Evolutionary conservation across 192 early-diverging fungal species (phyloP).

Genomic region (Geranomyces variabilis): DNA sequence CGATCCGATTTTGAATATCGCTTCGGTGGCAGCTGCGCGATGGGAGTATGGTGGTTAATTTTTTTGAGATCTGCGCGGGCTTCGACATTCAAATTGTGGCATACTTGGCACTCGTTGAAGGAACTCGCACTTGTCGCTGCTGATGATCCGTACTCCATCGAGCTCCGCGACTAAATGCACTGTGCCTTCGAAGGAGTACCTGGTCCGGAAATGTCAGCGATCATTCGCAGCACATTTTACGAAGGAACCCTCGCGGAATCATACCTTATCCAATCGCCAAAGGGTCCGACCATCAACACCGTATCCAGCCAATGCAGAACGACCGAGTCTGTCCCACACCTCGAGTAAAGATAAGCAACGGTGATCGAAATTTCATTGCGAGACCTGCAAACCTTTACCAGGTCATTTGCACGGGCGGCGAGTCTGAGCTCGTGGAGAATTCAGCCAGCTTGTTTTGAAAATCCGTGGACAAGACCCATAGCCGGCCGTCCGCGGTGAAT

Average conservation of each 20-base stretch:
- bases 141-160: slow-evolving; percentile 91
- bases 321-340: slow-evolving; percentile 97
- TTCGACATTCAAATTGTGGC: neutral
- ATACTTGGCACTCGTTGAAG: slow-evolving; percentile 84
- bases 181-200: slow-evolving; percentile 68
- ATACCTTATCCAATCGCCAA: slow-evolving; percentile 85
- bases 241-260: slow-evolving; percentile 9
- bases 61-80: too few species aligned
- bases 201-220: neutral
- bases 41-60: neutral
- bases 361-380: neutral
- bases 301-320: slow-evolving; percentile 82
- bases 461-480: slow-evolving; percentile 94
- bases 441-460: slow-evolving; percentile 93
- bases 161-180: slow-evolving; percentile 87
- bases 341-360: slow-evolving; percentile 29
- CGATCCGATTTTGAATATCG: slow-evolving; percentile 93
- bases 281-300: slow-evolving; percentile 89
- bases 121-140: slow-evolving; percentile 79
- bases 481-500: slow-evolving; percentile 72
- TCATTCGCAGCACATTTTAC: neutral
- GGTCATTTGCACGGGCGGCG: slow-evolving; percentile 73
- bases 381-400: slow-evolving; percentile 55
- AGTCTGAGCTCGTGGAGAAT: slow-evolving; percentile 65
- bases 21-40: slow-evolving; percentile 65